Evolutionary conservation across 2,329 filamentous ascomycete genomes (phyloP).

Genomic region (Cytospora paraplurivora): DNA sequence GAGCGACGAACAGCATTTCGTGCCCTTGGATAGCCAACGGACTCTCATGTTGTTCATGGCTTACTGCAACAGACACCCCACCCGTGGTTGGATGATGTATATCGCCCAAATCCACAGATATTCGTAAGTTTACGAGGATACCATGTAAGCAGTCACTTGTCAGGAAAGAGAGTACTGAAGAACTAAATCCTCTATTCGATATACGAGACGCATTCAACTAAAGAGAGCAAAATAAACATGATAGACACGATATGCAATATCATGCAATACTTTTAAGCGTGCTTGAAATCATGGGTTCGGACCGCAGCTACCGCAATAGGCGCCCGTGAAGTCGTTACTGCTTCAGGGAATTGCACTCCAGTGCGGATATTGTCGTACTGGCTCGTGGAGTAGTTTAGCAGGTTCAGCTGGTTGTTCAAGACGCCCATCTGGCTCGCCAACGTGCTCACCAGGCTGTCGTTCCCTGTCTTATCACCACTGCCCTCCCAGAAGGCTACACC

Average conservation of each 20-base stretch:
- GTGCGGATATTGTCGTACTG: conserved; percentile 59
- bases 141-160: neutral
- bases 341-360: conserved; percentile 32
- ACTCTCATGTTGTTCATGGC: no score
- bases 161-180: no score
- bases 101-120: no score
- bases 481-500: conserved; percentile 88
- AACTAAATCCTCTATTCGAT: neutral
- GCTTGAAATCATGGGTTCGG: conserved; percentile 1
- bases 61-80: no score
- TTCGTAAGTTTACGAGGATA: neutral
- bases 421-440: conserved; percentile 49
- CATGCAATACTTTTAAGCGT: neutral
- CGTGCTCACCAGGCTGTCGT: conserved; percentile 60
- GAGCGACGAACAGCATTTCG: neutral
- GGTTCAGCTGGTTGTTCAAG: conserved; percentile 54
- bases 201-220: neutral
- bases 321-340: neutral
- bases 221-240: neutral
- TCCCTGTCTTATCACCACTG: conserved; percentile 61
- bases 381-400: conserved; percentile 58
- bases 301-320: conserved; percentile 1
- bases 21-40: no score
- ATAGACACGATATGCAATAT: neutral
- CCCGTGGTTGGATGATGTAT: no score